Evolutionary conservation across 2,329 filamentous ascomycete genomes (phyloP).

Genomic region (Fusarium transvaalense): DNA sequence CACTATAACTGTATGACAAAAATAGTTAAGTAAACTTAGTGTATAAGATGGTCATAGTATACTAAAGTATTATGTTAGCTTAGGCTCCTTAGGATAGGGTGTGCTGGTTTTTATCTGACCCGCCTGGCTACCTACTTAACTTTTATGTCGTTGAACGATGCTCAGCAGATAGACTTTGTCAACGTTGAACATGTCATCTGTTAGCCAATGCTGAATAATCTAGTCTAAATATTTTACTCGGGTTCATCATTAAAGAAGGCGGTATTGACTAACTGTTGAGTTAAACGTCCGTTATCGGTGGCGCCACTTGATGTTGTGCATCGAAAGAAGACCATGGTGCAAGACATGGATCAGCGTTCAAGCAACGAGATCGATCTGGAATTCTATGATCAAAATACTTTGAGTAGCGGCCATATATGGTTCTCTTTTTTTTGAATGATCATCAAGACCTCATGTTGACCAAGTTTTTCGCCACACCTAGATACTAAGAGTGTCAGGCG

Average conservation of each 20-base stretch:
- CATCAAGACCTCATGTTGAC: conserved; percentile 4
- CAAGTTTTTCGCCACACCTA: conserved; percentile 4
- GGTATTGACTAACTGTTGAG: background rate
- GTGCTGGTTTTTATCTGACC: too few relatives aligned
- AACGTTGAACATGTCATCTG: background rate
- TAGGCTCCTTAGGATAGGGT: too few relatives aligned
- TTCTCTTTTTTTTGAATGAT: background rate
- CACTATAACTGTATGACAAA: too few relatives aligned
- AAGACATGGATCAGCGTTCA: background rate
- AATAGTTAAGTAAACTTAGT: too few relatives aligned
- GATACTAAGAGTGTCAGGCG: background rate
- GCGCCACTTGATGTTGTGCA: conserved; percentile 35
- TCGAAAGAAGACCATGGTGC: conserved; percentile 10
- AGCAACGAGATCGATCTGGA: conserved; percentile 9
- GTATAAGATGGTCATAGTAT: too few relatives aligned
- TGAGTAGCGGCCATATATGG: background rate
- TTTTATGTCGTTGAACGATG: background rate
- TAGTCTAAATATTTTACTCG: background rate
- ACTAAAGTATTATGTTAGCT: too few relatives aligned
- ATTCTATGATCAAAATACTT: background rate
- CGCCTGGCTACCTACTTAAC: too few relatives aligned
- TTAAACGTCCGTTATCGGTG: conserved; percentile 37
- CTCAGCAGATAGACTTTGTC: background rate
- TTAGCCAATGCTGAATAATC: background rate
- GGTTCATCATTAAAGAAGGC: background rate